A percentile compares a stretch with the other conserved stretches of the same genome.
phyloP scores from a whole-genome alignment of 192 early-diverging fungal species.

The Phycomyces nitens region DNA sequence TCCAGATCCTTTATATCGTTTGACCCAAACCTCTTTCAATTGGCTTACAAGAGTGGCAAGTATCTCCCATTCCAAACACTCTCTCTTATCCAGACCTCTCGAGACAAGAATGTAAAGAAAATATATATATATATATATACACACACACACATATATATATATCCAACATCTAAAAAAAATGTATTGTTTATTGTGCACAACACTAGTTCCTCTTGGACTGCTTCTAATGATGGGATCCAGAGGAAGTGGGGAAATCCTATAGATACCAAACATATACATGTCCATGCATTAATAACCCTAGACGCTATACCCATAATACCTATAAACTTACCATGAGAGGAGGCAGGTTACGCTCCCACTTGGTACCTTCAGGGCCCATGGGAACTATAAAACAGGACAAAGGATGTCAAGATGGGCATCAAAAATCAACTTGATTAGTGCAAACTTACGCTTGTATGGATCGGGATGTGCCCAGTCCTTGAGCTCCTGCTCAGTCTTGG shows the following conservation, averaged over 20 bases:
- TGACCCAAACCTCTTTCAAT: too few relatives aligned
- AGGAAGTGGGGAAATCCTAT: background rate
- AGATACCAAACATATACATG: background rate
- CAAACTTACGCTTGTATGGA: conserved; percentile 76
- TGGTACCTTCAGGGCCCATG: conserved; percentile 67
- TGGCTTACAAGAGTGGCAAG: too few relatives aligned
- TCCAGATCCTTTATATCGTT: too few relatives aligned
- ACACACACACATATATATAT: too few relatives aligned
- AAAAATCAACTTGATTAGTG: conserved; percentile 5
- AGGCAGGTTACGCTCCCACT: conserved; percentile 81
- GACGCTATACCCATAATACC: too few relatives aligned
- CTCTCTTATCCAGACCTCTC: too few relatives aligned
- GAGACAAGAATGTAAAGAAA: too few relatives aligned
- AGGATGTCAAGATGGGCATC: conserved; percentile 6
- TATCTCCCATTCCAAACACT: too few relatives aligned
- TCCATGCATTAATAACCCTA: too few relatives aligned
- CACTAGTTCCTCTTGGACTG: background rate
- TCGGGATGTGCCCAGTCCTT: conserved; percentile 72
- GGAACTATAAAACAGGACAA: conserved; percentile 50
- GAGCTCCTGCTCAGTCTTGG: conserved; percentile 71
- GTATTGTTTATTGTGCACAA: background rate
- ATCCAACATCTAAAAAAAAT: background rate
- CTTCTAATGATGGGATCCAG: background rate
- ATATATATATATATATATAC: too few relatives aligned
- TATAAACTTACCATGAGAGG: conserved; percentile 39